Evolutionary conservation across 495 filamentous ascomycete genomes (phyloP).

Genomic region (Glutinoglossum americanum): DNA sequence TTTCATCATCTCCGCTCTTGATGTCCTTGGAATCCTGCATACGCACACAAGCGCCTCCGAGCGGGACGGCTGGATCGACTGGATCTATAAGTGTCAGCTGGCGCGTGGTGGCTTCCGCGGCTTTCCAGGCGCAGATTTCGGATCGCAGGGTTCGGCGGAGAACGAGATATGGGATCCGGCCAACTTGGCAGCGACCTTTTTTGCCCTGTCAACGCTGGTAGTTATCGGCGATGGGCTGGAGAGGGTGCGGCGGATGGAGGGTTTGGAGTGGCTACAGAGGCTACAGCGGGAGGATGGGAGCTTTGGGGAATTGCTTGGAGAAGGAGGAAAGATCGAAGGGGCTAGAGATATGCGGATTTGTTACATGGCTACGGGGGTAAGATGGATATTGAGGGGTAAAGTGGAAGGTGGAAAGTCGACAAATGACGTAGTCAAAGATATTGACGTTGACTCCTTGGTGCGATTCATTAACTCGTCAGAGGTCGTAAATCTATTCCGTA

Average conservation of each 20-base stretch:
- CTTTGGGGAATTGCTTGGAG: constrained; percentile 56
- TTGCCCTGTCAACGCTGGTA: constrained; percentile 55
- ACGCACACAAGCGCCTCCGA: constrained; percentile 33
- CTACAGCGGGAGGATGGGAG: constrained; percentile 73
- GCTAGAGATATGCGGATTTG: constrained; percentile 73
- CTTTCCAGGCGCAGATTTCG: constrained; percentile 25
- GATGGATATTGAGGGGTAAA: constrained; percentile 44
- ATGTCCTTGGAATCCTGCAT: constrained; percentile 47
- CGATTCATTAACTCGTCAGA: constrained; percentile 48
- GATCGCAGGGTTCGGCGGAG: constrained; percentile 10
- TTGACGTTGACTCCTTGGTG: constrained; percentile 48
- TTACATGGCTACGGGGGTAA: constrained; percentile 57
- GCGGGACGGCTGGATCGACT: constrained; percentile 35
- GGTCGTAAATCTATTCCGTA: constrained; percentile 21
- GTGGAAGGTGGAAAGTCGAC: constrained; percentile 17
- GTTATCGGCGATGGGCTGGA: constrained; percentile 54
- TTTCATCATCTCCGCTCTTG: constrained; percentile 68
- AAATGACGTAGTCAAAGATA: constrained; percentile 28
- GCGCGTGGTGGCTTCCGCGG: constrained; percentile 62
- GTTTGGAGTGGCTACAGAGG: constrained; percentile 48
- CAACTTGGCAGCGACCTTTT: constrained; percentile 67
- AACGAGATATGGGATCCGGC: constrained; percentile 54
- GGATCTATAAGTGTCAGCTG: constrained; percentile 59
- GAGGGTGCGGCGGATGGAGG: constrained; percentile 41
- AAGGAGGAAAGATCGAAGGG: constrained; percentile 39